A percentile compares a stretch with the other conserved stretches of the same genome.
Conservation (phyloP, 2,329 filamentous ascomycete species). For the Colletotrichum theobromicola region DNA sequence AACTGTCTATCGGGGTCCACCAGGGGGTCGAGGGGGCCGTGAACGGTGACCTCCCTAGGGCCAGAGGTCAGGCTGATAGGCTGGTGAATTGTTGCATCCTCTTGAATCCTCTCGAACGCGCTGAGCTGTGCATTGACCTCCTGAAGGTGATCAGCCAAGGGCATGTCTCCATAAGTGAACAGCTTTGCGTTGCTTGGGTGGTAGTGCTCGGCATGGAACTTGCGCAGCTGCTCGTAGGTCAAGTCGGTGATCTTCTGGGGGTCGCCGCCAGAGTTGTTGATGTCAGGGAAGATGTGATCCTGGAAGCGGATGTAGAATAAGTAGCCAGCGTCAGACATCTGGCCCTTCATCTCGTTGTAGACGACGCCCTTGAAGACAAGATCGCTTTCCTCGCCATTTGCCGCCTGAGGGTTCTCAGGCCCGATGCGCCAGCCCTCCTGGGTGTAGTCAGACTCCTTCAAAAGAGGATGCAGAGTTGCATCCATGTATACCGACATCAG, state of each 20-base stretch:
- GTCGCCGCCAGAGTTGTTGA: slow-evolving; percentile 97
- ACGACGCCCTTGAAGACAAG: slow-evolving; percentile 97
- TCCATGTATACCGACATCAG: slow-evolving; percentile 97
- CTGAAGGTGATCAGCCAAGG: slow-evolving; percentile 78
- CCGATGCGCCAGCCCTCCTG: slow-evolving; percentile 98
- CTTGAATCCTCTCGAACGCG: slow-evolving; percentile 72
- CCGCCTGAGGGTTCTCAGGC: slow-evolving; percentile 80
- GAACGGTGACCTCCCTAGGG: slow-evolving; percentile 71
- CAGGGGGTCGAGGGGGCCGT: slow-evolving; percentile 86
- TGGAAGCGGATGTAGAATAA: slow-evolving; percentile 95
- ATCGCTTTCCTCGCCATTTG: slow-evolving; percentile 62
- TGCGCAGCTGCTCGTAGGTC: slow-evolving; percentile 86
- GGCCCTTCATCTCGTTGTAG: slow-evolving; percentile 99
- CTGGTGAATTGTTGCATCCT: slow-evolving; percentile 75
- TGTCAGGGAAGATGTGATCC: slow-evolving; percentile 89
- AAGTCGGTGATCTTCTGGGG: slow-evolving; percentile 95
- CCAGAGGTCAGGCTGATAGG: slow-evolving; percentile 75
- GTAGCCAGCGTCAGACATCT: slow-evolving; percentile 97
- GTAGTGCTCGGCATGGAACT: slow-evolving; percentile 92
- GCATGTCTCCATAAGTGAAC: slow-evolving; percentile 94
- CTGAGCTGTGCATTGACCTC: slow-evolving; percentile 79
- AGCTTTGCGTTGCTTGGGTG: slow-evolving; percentile 97
- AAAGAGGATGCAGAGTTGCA: slow-evolving; percentile 85
- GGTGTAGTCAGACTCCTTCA: slow-evolving; percentile 90
- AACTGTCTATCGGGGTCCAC: slow-evolving; percentile 85